Evolutionary conservation across 2,329 filamentous ascomycete genomes (phyloP), one percentile per base, ranked within the genome.

Genomic region (Hypoxylon sp.): DNA sequence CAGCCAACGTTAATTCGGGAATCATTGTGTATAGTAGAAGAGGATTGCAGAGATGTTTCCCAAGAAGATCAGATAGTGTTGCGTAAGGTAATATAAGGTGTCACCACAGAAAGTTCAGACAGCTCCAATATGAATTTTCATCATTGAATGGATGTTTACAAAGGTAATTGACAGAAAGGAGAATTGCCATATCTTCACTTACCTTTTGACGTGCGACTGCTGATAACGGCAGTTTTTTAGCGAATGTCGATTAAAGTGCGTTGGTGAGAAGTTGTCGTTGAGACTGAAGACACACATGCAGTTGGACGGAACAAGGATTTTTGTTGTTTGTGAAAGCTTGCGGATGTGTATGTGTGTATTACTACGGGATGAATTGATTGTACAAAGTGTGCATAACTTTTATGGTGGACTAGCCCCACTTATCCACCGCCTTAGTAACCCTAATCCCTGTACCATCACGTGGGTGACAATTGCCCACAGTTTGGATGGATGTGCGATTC

Each of bases 111-210:
- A 83, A 87, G 81, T 34, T 86, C 82, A 89, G 90, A 93, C 90
- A 92, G 90, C 90, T 93, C 90, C 90, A 93, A 92, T 92, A 83
- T 71, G 75, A 72, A 74, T 82, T 83, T 85, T 86, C 84, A 86
- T 78, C 75, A 77, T 71, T 25, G 38, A 60, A 21, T 38, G 38
- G 19, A 21, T 19, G 11, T 57, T 60, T 49, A 19, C 19, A 36
- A 10, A 25, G 38, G 11, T 19, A 43, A 58, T 23, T 19, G 55
- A 38, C 25, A 14, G 9, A 21, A 32, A 51, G 3, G 9, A 19
- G 17, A 36, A 36, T 28, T 17, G 25, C 13, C 21, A 59, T 64
- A 25, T 56, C 11, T 50, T 51, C 36, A 65, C 64, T 69, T 62
- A 70, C 67, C 10, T 59, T 59, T 60, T 56, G 11, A 45, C 4